Base-by-base conservation (phyloP, 176 grass and related monocot genomes). In the Oropetium thomaeum region DNA sequence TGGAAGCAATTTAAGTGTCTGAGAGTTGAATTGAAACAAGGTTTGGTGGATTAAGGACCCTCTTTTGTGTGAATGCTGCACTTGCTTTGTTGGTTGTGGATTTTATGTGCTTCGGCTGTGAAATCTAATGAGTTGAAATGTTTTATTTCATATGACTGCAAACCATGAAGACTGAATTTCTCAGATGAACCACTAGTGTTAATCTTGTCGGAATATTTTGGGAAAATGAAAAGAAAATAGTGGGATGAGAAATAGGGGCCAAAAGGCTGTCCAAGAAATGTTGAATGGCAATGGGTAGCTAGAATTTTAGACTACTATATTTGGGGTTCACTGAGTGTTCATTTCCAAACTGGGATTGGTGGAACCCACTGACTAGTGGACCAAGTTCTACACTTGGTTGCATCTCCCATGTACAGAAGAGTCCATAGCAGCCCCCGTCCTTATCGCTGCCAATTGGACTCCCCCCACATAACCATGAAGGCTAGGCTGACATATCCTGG, bases 231-330 rank as follows among this genome's bases (percentile, higher is more conserved):
- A 22, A 23, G 33, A 63, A 72, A 62, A 16, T 17, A 17, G 17
- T 12, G 58, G 37, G 5, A n/a, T 25, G 35, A 84, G 39, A 79
- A 45, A 72, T 23, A 59, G n/a, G 19, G 27, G 14, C 14, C 6
- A 67, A 82, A 82, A 58, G 80, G 38, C 6, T 74, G n/a, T 68
- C 39, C 29, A n/a, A 35, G 61, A 74, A 60, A 34, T 20, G 40
- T 41, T 66, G 12, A 74, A 66, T 73, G 5, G 12, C 49, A 53
- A 53, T 53, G 20, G 15, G 16, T 61, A 14, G n/a, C 42, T 41
- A 65, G 29, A 57, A 41, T 30, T 65, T 2, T 41, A 40, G 28
- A 51, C 11, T 45, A 35, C 13, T 20, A 41, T 41, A 73, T 73
- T 28, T 81, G 45, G 55, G 70, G 20, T 82, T 66, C 27, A 7